Percentiles rank a stretch among this genome's conserved stretches.
Conservation (phyloP, 768 basidiomycete species). For the Auriculariales sp. region DNA sequence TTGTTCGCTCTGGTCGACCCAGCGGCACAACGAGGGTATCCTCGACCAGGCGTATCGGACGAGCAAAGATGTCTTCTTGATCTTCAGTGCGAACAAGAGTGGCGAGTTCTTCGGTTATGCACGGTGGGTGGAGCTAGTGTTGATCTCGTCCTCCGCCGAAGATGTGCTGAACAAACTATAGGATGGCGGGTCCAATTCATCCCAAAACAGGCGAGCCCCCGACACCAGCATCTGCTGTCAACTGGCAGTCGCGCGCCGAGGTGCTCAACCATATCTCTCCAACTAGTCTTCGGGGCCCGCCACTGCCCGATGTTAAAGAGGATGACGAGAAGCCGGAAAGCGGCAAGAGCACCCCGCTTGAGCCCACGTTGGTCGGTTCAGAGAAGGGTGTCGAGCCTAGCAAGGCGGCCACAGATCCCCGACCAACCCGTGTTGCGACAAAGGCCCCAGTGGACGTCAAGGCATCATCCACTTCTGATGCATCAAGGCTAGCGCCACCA, state of each 20-base stretch:
- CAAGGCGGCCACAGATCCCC: not conserved
- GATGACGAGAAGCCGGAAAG: not conserved
- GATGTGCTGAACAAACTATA: slow-evolving; percentile 14
- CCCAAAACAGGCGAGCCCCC: slow-evolving; percentile 1
- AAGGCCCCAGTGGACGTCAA: not conserved
- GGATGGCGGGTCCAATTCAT: slow-evolving; percentile 56
- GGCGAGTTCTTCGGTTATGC: slow-evolving; percentile 94
- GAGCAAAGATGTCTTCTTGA: slow-evolving; percentile 70
- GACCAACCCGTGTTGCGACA: not conserved
- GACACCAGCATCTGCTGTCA: not conserved
- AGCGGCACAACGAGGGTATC: slow-evolving; percentile 81
- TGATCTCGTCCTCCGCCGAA: not conserved
- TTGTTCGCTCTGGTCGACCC: slow-evolving; percentile 80
- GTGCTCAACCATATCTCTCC: not conserved
- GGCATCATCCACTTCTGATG: not conserved
- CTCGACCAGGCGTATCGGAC: slow-evolving; percentile 91
- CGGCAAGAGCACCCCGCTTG: not conserved
- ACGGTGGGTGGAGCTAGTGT: slow-evolving; percentile 29
- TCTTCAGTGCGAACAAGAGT: slow-evolving; percentile 88
- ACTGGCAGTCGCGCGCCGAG: not conserved
- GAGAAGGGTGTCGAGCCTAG: no score
- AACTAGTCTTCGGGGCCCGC: not conserved
- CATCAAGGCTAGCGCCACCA: not conserved
- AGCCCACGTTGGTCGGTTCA: no score
- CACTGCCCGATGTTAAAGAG: not conserved